These are phyloP conservation scores for Sextonia rubra DNA, from an alignment of 164 flowering plant species.

Conservation along the genomic window DNA sequence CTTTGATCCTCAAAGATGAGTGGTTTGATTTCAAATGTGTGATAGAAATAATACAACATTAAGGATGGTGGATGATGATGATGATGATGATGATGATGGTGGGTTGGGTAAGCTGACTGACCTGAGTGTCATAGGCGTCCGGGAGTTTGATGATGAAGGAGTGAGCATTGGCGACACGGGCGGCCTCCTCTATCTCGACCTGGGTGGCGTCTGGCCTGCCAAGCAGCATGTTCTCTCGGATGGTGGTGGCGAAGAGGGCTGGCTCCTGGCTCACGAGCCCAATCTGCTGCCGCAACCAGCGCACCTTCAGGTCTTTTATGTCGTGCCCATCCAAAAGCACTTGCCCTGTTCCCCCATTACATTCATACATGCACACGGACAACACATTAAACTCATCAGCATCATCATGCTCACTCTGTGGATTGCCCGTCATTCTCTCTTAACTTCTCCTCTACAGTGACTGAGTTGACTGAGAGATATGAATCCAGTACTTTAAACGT, in stretches of 20 bases:
- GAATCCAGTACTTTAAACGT: too few species aligned
- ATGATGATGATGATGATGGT: background rate
- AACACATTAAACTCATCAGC: too few species aligned
- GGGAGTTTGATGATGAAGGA: slow-evolving; percentile 87
- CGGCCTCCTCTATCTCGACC: slow-evolving; percentile 90
- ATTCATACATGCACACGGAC: too few species aligned
- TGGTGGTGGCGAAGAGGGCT: slow-evolving; percentile 88
- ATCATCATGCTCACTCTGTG: too few species aligned
- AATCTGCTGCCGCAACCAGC: slow-evolving; percentile 94
- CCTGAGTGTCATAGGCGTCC: slow-evolving; percentile 92
- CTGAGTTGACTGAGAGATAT: background rate
- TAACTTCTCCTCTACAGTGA: background rate
- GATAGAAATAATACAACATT: too few species aligned
- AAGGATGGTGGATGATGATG: background rate
- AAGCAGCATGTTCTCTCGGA: slow-evolving; percentile 80
- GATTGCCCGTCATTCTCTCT: too few species aligned
- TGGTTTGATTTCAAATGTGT: too few species aligned
- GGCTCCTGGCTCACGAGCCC: slow-evolving; percentile 99
- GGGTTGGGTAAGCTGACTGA: slow-evolving; percentile 9
- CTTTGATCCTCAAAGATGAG: too few species aligned
- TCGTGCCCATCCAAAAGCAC: slow-evolving; percentile 90
- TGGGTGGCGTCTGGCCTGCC: slow-evolving; percentile 85
- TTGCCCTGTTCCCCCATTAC: slow-evolving; percentile 46
- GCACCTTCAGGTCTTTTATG: slow-evolving; percentile 68
- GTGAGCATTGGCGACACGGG: slow-evolving; percentile 94